Base-by-base conservation (phyloP, 306 rosid genomes). In the Chamaecrista fasciculata region DNA sequence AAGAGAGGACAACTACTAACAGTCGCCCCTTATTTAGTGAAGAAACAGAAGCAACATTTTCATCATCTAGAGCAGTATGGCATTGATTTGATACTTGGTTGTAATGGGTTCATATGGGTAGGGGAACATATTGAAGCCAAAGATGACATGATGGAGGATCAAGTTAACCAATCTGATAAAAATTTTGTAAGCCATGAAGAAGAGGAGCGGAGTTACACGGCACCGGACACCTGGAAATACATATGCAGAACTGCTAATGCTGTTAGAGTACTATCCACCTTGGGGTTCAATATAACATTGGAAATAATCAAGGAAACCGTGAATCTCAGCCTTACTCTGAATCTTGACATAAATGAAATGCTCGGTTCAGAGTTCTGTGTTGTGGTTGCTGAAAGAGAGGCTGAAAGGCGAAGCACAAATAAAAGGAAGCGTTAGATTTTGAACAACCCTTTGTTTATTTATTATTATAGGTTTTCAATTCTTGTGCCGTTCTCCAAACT, bases 21-120 rank as follows among this genome's bases (percentile, higher is more conserved):
- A 2, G 84, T 88, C 34, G 61, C 96, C 15, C 88, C 98, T 34
- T 90, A 90, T 74, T 80, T 90, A 53, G 89, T 88, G 74, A 94
- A 90, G 93, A 88, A 91, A 79, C 89, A 90, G 37, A 90, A 94
- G 51, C 98, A 85, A 46, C 97, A 94, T 82, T 90, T 90, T 71
- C 97, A 94, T 78, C 82, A 86, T 81, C 72, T 90, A 42, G 95
- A 86, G 52, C 77, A 86, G 75, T 84, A 82, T 39, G 95, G 96
- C 28, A 67, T 84, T 60, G 97, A 94, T 76, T 75, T 88, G 73
- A 83, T 90, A 62, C 82, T 94, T 21, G 98, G 98, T 56, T 88
- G 97, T 66, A 90, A 90, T 71, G 99, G 96, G 21, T 90, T 83
- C 72, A 78, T 91, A 76, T 91, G 99, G 96, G 80, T 90, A 46